Evolutionary conservation across 164 flowering plant genomes (phyloP).

Genomic region (Vitis cinerea): DNA sequence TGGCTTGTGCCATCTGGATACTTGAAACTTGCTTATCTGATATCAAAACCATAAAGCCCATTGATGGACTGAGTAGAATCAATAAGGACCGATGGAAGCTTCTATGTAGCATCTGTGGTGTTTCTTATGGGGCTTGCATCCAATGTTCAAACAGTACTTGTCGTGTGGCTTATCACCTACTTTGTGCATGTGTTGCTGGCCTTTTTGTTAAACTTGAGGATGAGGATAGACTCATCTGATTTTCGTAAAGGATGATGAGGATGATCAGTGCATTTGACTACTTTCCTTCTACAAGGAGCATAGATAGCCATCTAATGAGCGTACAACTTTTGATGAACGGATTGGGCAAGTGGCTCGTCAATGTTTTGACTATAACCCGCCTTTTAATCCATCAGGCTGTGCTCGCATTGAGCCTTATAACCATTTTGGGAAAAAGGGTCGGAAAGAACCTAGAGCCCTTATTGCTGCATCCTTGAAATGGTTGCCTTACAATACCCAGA

Average conservation of each 20-base stretch:
- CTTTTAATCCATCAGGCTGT: slow-evolving; percentile 88
- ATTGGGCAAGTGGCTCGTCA: slow-evolving; percentile 28
- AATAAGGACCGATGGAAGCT: too few species aligned
- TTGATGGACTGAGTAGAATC: too few species aligned
- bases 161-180: slow-evolving; percentile 93
- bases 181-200: slow-evolving; percentile 99
- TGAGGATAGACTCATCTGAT: slow-evolving; percentile 39
- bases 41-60: too few species aligned
- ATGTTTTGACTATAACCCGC: slow-evolving; percentile 60
- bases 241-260: too few species aligned
- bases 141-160: slow-evolving; percentile 36
- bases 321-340: slow-evolving; percentile 44
- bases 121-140: too few species aligned
- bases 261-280: too few species aligned
- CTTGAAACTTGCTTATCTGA: too few species aligned
- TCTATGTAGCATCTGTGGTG: too few species aligned
- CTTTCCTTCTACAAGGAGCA: too few species aligned
- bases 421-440: slow-evolving; percentile 75
- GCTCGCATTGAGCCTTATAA: slow-evolving; percentile 94
- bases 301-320: slow-evolving; percentile 19
- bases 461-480: slow-evolving; percentile 88
- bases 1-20: too few species aligned
- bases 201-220: slow-evolving; percentile 97
- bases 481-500: slow-evolving; percentile 10
- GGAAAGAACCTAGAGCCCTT: slow-evolving; percentile 87